Evolutionary conservation across 306 rosid species (phyloP).

Genomic region (Alnus glutinosa): DNA sequence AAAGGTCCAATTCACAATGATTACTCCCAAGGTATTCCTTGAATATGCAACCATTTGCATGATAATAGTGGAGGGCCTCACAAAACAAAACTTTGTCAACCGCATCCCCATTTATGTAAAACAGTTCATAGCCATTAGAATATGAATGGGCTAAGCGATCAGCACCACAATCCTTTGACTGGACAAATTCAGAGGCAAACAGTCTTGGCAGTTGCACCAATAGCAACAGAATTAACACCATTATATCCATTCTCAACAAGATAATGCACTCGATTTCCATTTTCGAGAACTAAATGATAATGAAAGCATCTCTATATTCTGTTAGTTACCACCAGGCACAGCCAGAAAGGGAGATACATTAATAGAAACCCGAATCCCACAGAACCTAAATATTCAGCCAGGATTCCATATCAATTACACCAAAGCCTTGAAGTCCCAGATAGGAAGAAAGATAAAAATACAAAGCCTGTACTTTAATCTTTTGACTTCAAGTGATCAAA

Average conservation of each 20-base stretch:
- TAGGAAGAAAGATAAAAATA: neutral
- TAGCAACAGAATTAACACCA: slow-evolving; percentile 40
- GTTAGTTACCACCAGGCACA: slow-evolving; percentile 11
- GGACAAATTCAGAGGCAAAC: slow-evolving; percentile 46
- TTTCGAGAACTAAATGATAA: slow-evolving; percentile 21
- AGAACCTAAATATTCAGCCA: slow-evolving; percentile 27
- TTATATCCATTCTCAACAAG: slow-evolving; percentile 44
- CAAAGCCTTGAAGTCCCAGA: neutral
- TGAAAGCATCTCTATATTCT: slow-evolving; percentile 34
- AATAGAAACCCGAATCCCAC: slow-evolving; percentile 20
- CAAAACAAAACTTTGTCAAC: slow-evolving; percentile 61
- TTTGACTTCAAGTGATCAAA: slow-evolving; percentile 13
- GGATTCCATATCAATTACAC: slow-evolving; percentile 13
- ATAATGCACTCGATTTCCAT: slow-evolving; percentile 27
- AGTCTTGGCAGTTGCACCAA: slow-evolving; percentile 47
- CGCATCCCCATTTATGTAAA: slow-evolving; percentile 56
- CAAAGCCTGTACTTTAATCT: slow-evolving; percentile 3
- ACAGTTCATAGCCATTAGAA: slow-evolving; percentile 51
- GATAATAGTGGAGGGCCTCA: slow-evolving; percentile 46
- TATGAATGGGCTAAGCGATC: slow-evolving; percentile 48
- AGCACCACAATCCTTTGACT: slow-evolving; percentile 53
- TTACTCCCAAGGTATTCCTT: slow-evolving; percentile 43
- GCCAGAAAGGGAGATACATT: neutral
- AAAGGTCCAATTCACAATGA: slow-evolving; percentile 43
- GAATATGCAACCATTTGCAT: slow-evolving; percentile 57